These are phyloP conservation scores for Podospora fimiseda DNA, from an alignment of 495 filamentous ascomycete species.

Conservation along the genomic window DNA sequence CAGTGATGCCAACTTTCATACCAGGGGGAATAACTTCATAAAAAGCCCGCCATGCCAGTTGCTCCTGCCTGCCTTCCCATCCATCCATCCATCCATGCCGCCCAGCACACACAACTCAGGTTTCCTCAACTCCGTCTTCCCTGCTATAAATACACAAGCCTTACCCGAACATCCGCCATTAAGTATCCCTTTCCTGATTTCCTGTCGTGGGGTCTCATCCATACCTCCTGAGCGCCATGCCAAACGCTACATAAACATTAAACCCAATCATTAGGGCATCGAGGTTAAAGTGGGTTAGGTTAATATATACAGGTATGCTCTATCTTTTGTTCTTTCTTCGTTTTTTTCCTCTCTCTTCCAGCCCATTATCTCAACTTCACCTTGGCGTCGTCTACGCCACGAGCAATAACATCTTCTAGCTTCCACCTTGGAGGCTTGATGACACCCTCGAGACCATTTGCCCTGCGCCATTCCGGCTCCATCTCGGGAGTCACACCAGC, in stretches of 20 bases:
- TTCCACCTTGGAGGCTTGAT: slow-evolving; percentile 71
- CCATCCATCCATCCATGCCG: background rate
- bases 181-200: background rate
- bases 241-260: no score
- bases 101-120: background rate
- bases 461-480: slow-evolving; percentile 63
- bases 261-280: background rate
- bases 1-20: background rate
- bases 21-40: background rate
- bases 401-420: slow-evolving; percentile 70
- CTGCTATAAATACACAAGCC: slow-evolving; percentile 1
- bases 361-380: slow-evolving; percentile 53
- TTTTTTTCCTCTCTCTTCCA: background rate
- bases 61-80: background rate
- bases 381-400: slow-evolving; percentile 76
- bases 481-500: slow-evolving; percentile 62
- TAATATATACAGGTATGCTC: background rate
- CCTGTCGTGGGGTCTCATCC: background rate
- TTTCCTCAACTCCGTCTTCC: background rate
- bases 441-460: slow-evolving; percentile 44
- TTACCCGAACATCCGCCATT: background rate
- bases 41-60: background rate
- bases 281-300: no score
- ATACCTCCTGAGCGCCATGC: no score
- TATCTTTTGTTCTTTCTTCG: background rate